These are phyloP conservation scores for Hymenoscyphus linearis DNA, from an alignment of 2,329 filamentous ascomycete genomes.

Conservation along the genomic window DNA sequence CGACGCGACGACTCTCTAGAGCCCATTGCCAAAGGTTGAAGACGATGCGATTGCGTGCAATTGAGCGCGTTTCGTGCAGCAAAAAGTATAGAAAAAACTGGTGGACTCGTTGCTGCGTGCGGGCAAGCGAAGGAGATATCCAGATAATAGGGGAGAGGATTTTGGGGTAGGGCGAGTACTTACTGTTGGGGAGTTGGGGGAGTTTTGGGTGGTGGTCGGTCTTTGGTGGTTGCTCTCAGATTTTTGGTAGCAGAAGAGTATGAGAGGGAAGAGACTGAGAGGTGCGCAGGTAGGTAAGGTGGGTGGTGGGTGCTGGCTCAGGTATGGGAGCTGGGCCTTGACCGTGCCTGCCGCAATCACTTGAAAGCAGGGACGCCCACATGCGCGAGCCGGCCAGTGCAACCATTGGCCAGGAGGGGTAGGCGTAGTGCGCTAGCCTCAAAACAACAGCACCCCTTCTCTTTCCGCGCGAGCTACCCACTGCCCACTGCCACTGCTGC, in stretches of 20 bases:
- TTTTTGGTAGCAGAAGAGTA: background rate
- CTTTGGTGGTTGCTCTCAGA: background rate
- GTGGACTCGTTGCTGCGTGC: background rate
- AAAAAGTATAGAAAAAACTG: background rate
- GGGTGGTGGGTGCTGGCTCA: background rate
- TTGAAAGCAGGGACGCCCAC: background rate
- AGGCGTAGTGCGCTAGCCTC: background rate
- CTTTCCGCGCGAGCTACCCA: background rate
- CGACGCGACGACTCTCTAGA: conserved; percentile 7
- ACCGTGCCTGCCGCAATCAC: background rate
- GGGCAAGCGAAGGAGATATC: background rate
- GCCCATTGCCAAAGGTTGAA: conserved; percentile 6
- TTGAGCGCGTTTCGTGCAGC: conserved; percentile 2
- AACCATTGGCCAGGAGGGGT: background rate
- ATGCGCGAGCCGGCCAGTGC: background rate
- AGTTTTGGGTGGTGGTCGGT: background rate
- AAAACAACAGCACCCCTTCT: background rate
- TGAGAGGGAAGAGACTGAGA: background rate
- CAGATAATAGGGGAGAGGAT: background rate
- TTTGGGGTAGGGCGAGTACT: background rate
- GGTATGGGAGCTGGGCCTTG: background rate
- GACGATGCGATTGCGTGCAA: conserved; percentile 3
- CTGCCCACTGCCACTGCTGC: background rate
- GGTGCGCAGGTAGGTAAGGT: no score
- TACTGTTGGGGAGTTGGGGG: background rate